Conservation (phyloP, 1,284 basidiomycete genomes). For the Trametes hirsuta region DNA sequence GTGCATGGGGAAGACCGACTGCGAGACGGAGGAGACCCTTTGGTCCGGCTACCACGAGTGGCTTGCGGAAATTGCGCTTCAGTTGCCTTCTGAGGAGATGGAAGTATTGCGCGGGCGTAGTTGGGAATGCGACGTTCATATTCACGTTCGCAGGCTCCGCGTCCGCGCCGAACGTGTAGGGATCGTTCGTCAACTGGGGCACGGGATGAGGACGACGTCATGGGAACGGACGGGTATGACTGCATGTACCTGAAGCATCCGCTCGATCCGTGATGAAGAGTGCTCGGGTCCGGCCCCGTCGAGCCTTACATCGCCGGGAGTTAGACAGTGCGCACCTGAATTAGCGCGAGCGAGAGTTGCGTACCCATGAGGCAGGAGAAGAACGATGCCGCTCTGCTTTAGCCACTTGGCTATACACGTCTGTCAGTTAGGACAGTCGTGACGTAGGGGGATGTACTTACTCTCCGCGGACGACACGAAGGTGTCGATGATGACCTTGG, state of each 20-base stretch:
- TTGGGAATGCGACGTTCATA: constrained; percentile 84
- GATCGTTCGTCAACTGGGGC: constrained; percentile 70
- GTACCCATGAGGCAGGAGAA: constrained; percentile 79
- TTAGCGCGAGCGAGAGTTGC: constrained; percentile 6
- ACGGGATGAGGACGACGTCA: constrained; percentile 2
- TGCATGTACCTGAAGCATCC: constrained; percentile 76
- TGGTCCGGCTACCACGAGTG: constrained; percentile 80
- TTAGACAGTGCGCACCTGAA: constrained; percentile 6
- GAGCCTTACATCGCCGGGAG: constrained; percentile 43
- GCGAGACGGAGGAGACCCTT: constrained; percentile 81
- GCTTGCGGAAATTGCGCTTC: constrained; percentile 83
- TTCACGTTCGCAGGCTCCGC: constrained; percentile 59
- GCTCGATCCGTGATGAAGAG: constrained; percentile 83
- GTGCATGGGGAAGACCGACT: constrained; percentile 46
- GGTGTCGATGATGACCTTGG: constrained; percentile 81
- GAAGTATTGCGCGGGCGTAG: constrained; percentile 89
- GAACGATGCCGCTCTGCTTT: constrained; percentile 86
- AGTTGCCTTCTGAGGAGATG: constrained; percentile 86
- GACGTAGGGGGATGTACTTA: constrained; percentile 40
- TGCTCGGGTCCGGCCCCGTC: constrained; percentile 94
- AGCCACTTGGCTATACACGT: constrained; percentile 82
- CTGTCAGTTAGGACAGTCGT: constrained; percentile 2
- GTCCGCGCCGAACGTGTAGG: constrained; percentile 46
- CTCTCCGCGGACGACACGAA: constrained; percentile 85
- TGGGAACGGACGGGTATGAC: constrained; percentile 3